Evolutionary conservation across 176 grass and related monocot genomes (phyloP).

Genomic region (Bonia amplexicaulis): DNA sequence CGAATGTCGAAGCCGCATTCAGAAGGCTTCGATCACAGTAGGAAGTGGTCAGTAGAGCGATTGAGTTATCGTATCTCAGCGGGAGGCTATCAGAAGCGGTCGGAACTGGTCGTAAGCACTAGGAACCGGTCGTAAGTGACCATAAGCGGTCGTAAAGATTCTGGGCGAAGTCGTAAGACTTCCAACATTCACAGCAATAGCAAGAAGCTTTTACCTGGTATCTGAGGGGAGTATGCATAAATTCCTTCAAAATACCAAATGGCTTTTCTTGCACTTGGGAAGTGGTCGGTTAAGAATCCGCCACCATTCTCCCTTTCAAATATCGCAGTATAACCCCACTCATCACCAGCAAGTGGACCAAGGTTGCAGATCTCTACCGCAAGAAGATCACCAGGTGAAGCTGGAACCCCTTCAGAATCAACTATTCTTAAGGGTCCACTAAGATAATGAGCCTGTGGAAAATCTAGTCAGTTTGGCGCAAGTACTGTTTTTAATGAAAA

Average conservation of each 20-base stretch:
- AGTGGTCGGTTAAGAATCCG: slow-evolving; percentile 85
- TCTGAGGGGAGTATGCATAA: slow-evolving; percentile 83
- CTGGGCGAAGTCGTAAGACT: no score
- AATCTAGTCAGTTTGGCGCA: slow-evolving; percentile 13
- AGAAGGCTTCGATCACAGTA: no score
- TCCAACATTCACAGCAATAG: slow-evolving; percentile 4
- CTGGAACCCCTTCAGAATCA: slow-evolving; percentile 72
- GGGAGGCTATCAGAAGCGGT: no score
- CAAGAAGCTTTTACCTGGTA: slow-evolving; percentile 49
- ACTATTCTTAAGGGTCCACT: slow-evolving; percentile 81
- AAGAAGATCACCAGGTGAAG: slow-evolving; percentile 86
- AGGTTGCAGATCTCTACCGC: slow-evolving; percentile 86
- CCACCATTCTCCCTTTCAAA: slow-evolving; percentile 94
- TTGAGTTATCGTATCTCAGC: no score
- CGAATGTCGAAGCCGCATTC: no score
- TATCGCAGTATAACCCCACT: slow-evolving; percentile 90
- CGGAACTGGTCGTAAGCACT: no score
- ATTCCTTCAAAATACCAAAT: slow-evolving; percentile 99
- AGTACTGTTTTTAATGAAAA: slow-evolving; percentile 2
- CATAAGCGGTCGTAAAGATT: no score
- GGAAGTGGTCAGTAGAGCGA: no score
- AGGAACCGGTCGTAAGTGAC: no score
- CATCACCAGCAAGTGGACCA: slow-evolving; percentile 74
- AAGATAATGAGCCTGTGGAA: slow-evolving; percentile 73
- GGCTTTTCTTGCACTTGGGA: slow-evolving; percentile 76